These are phyloP conservation scores for grape (Vitis vinifera) DNA, from an alignment of 164 flowering plant species.

Conservation along the genomic window ASM3070453v1 NC_081817.1:23109001-23109500, in stretches of 20 bases:
- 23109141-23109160: not conserved
- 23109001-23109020: not conserved
- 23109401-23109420: not conserved
- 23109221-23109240: not conserved
- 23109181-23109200: not conserved
- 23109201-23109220: not conserved
- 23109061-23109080: too few relatives aligned
- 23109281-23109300: constrained; percentile 47
- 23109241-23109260: constrained; percentile 57
- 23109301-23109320: constrained; percentile 26
- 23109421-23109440: too few relatives aligned
- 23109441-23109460: too few relatives aligned
- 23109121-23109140: not conserved
- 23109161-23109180: not conserved
- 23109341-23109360: not conserved
- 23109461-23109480: too few relatives aligned
- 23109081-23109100: too few relatives aligned
- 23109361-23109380: not conserved
- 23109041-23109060: too few relatives aligned
- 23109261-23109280: constrained; percentile 54
- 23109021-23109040: too few relatives aligned
- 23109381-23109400: not conserved
- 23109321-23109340: constrained; percentile 39
- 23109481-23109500: too few relatives aligned
- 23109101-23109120: too few relatives aligned